Evolutionary conservation across 208 protist species (phyloP), one percentile per base, ranked within the genome.

Genomic region (Acanthamoeba royreba): DNA sequence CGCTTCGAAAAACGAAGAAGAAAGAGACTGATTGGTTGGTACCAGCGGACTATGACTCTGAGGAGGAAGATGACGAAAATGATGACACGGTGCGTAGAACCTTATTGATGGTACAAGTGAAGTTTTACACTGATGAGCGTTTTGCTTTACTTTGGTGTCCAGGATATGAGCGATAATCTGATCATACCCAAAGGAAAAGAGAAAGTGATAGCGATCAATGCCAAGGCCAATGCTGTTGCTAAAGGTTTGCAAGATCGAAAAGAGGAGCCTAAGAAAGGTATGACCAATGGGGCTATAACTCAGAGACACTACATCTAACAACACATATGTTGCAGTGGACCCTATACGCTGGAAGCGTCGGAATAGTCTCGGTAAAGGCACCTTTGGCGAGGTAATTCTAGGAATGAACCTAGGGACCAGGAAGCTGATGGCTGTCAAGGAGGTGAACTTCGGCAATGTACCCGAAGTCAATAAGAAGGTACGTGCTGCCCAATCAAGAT

Each of bases 391-490:
- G 53, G 83, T 90, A 8, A 69, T 90, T 43, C 47, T 90, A 28
- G 83, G 52, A 19, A 90, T 90, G 83, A 90, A 90, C 9, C 52
- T 90, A 19, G 25, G 22, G 7, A 90, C 83, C 0, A 7, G 52
- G 5, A 90, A 90, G 83, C 47, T 90, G 38, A 90, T 90, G 83
- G 83, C 83, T 13, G 83, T 90, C 2, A 90, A 90, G 42, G 83
- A 90, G 42, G 42, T 90, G 9, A 46, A 90, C 83, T 90, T 90
- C 33, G 35, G 52, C 17, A 47, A 43, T 49, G 46, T 90, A 1
- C 33, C 35, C 83, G 52, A 90, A n/a, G 15, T 33, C 25, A 43
- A 43, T n/a, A 55, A 90, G 66, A 69, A 38, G 52, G 83, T 90
- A 83, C 63, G 11, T 38, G 22, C 33, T 74, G 8, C 15, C 33